Evolutionary conservation across 208 protist species (phyloP), one percentile per base, ranked within the genome.

Genomic region (Zelonia costaricensis): DNA sequence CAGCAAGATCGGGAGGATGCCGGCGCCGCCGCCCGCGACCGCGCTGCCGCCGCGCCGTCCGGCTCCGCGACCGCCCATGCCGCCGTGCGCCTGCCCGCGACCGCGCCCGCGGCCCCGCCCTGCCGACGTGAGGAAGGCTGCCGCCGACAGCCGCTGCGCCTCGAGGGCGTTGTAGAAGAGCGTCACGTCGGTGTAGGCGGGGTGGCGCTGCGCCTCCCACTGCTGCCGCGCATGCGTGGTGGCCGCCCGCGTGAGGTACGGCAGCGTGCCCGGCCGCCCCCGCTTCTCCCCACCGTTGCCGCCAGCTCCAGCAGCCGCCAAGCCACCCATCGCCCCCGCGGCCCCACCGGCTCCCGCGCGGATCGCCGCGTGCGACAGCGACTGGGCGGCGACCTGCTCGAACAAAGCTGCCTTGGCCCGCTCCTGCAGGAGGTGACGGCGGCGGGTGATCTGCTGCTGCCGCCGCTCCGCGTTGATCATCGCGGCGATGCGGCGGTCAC

Each of bases 1-100:
- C 22, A 86, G 66, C 30, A 93, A 28, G 20, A 78, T 73, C 7
- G 75, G 78, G 18, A 92, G 47, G 18, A 86, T 16, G 47, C 60
- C 38, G 1, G 30, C 30, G 9, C 2, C 9, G 1, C 28, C 43
- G 7, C 44, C 43, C 20, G 27, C 33, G 22, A 38, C 27, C 2
- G 36, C 10, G 23, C 43, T 16, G 28, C 35, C 52, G 23, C 1
- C 7, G 36, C 6, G 6, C 22, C n/a, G 6, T 16, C 52, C 20
- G 27, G 27, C 36, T 20, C 31, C 7, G 23, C 4, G 12, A 16
- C n/a, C 36, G 52, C 20, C 23, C 18, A 31, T 15, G 20, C 3
- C 0, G 5, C 27, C 56, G 22, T 2, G 38, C 23, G n/a, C n/a
- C n/a, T n/a, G n/a, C n/a, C n/a, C n/a, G n/a, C n/a, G n/a, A n/a